Evolutionary conservation across 306 rosid genomes (phyloP), one percentile per base, ranked within the genome.

Genomic region (Alnus rubra): DNA sequence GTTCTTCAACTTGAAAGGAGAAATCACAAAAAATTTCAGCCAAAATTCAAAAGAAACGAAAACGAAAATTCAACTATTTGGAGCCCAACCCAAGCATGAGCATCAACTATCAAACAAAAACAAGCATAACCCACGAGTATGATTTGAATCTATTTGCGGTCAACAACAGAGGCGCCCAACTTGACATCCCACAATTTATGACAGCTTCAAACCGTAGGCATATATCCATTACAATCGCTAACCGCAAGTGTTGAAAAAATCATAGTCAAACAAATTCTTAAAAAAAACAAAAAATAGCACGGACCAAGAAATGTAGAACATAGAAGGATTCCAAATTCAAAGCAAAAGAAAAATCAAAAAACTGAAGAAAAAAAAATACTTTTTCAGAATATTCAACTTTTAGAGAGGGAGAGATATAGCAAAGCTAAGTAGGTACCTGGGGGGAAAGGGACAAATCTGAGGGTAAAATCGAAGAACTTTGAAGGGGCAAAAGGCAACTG

Each of bases 191-290:
- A 68, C 59, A 56, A 48, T 77, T 76, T 42, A 74, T 15, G 77
- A 83, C 69, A 45, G 30, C 49, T 14, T 74, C 56, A 75, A 56
- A 31, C 23, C 33, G 48, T 56, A 59, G 74, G 54, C 42, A 51
- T 6, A 51, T 6, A 33, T 70, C 82, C 85, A 75, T 63, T 19
- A 19, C 56, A 56, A 77, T 63, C 12, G 10, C 60, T 59, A 44
- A 59, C 82, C 71, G 60, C 19, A 76, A 63, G 85, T 39, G 90
- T 87, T 84, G 89, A 87, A 88, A 85, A 83, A 73, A 76, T 81
- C 82, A 37, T 71, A 82, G 94, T 90, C 97, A 88, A 88, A 88
- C 86, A 74, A 79, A 69, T 78, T 83, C 80, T 45, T 58, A 64
- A 48, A 4, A 19, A 37, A 63, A 33, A 33, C 33, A 15, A 77